phyloP scores from a whole-genome alignment of 306 rosid genomes.

The Dryas octopetala region DNA sequence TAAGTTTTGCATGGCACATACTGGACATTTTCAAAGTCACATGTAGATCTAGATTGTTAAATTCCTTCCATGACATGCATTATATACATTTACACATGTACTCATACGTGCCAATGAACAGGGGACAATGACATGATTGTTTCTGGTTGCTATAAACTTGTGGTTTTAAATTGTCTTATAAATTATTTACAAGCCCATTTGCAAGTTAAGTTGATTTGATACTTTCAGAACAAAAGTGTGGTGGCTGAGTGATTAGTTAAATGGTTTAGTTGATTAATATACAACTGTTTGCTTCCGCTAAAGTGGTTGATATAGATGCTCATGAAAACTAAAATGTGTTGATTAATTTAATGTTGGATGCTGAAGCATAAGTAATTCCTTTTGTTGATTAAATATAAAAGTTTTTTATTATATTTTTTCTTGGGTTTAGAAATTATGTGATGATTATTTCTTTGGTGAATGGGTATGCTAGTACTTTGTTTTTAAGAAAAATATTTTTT shows the following conservation, averaged over 20 bases:
- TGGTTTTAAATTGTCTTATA: neutral
- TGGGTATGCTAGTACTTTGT: too few species aligned
- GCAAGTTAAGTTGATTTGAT: neutral
- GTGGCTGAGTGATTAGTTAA: neutral
- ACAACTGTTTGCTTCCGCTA: neutral
- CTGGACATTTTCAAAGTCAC: slow-evolving; percentile 4
- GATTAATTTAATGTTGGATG: neutral
- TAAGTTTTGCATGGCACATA: slow-evolving; percentile 37
- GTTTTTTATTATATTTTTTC: too few species aligned
- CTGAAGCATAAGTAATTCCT: too few species aligned
- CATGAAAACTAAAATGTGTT: neutral
- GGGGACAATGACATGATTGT: neutral
- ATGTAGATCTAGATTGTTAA: slow-evolving; percentile 1
- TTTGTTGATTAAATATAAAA: neutral
- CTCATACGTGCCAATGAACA: neutral
- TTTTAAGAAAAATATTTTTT: too few species aligned
- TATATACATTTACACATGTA: neutral
- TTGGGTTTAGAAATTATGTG: neutral
- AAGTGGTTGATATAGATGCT: neutral
- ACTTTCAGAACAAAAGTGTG: neutral
- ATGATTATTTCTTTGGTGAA: neutral
- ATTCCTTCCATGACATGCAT: neutral
- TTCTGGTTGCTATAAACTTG: too few species aligned
- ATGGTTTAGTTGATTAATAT: neutral
- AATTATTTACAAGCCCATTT: neutral